phyloP scores from a whole-genome alignment of 768 basidiomycete genomes.

The Trametes maxima region DNA sequence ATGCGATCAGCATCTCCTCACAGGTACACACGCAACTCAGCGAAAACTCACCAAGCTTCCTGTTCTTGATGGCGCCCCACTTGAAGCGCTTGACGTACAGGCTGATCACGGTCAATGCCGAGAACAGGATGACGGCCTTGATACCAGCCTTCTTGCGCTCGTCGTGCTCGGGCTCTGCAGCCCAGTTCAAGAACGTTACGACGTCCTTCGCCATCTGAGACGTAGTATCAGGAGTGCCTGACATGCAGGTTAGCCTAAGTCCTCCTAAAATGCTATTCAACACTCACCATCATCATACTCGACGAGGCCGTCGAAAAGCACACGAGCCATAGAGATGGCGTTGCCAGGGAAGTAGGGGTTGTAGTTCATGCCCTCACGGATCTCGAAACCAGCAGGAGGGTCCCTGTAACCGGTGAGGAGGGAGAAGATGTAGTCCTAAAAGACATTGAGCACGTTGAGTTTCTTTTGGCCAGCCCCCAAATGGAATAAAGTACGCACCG shows the following conservation, averaged over 20 bases:
- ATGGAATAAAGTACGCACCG: conserved; percentile 56
- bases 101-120: conserved; percentile 75
- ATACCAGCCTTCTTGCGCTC: conserved; percentile 96
- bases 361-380: conserved; percentile 98
- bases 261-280: background rate
- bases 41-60: conserved; percentile 81
- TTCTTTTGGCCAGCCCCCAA: background rate
- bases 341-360: conserved; percentile 99
- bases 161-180: conserved; percentile 97
- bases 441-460: background rate
- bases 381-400: conserved; percentile 91
- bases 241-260: background rate
- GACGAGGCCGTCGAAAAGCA: conserved; percentile 93
- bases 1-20: background rate
- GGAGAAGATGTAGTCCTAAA: conserved; percentile 94
- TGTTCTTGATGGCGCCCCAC: conserved; percentile 89
- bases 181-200: conserved; percentile 93
- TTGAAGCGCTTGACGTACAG: conserved; percentile 96
- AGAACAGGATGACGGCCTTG: conserved; percentile 94
- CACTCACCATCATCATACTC: conserved; percentile 90
- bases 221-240: conserved; percentile 93
- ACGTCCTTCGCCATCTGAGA: conserved; percentile 99
- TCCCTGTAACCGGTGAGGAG: conserved; percentile 97
- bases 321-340: conserved; percentile 97
- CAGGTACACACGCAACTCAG: no score